These are phyloP conservation scores for Eucalyptus sp. DNA, from an alignment of 345 rosid species.

Conservation along the genomic window DNA sequence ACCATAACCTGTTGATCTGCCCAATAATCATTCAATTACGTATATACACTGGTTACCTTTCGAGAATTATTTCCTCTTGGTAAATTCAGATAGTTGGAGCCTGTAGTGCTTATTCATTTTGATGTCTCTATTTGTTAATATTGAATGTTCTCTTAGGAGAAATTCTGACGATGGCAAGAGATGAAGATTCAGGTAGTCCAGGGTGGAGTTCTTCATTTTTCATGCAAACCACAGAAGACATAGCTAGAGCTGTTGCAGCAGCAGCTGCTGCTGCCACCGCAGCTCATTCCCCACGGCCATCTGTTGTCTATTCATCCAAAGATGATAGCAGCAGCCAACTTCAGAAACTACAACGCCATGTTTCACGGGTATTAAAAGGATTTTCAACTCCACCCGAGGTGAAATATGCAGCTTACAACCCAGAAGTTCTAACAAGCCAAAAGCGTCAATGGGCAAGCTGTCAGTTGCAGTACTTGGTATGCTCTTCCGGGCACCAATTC, in stretches of 20 bases:
- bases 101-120: not conserved
- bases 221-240: slow-evolving; percentile 68
- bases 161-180: slow-evolving; percentile 41
- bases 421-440: slow-evolving; percentile 89
- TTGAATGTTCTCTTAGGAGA: slow-evolving; percentile 11
- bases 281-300: slow-evolving; percentile 66
- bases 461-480: slow-evolving; percentile 84
- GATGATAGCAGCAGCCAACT: slow-evolving; percentile 62
- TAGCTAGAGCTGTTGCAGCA: slow-evolving; percentile 72
- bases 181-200: slow-evolving; percentile 64
- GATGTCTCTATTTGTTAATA: not conserved
- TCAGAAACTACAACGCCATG: slow-evolving; percentile 61
- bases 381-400: slow-evolving; percentile 54
- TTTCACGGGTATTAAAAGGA: slow-evolving; percentile 55
- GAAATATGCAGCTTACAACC: slow-evolving; percentile 51
- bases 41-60: not conserved
- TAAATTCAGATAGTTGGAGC: not conserved
- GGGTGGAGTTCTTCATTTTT: slow-evolving; percentile 75
- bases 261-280: slow-evolving; percentile 68
- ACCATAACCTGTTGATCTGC: not conserved
- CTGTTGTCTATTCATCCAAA: slow-evolving; percentile 66
- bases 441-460: slow-evolving; percentile 90
- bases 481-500: not conserved
- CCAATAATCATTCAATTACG: not conserved
- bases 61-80: not conserved